Conservation (phyloP, 2,329 filamentous ascomycete genomes). For the Trichothecium sympodiale region DNA sequence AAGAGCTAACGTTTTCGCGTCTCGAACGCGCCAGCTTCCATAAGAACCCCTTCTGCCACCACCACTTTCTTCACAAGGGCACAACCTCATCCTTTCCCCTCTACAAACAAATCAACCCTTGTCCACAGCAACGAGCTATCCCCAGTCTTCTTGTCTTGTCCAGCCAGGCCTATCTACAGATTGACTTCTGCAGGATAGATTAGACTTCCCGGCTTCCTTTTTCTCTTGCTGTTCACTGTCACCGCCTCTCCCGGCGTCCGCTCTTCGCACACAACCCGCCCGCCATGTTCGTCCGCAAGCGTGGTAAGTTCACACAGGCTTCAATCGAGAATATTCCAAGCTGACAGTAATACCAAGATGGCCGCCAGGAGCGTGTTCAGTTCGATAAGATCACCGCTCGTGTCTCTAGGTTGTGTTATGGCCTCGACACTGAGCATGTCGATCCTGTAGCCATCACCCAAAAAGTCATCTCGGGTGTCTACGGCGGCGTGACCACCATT, state of each 20-base stretch:
- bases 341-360: conserved; percentile 55
- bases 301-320: conserved; percentile 31
- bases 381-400: conserved; percentile 99
- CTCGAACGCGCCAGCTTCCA: conserved; percentile 12
- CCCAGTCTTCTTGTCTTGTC: neutral
- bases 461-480: conserved; percentile 98
- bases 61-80: conserved; percentile 8
- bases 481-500: conserved; percentile 92
- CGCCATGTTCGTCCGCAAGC: conserved; percentile 53
- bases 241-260: conserved; percentile 10
- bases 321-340: neutral
- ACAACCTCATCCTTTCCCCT: conserved; percentile 2
- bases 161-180: neutral
- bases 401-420: conserved; percentile 95
- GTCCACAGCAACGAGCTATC: neutral
- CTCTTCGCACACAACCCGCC: conserved; percentile 8
- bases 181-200: neutral
- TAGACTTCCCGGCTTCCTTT: conserved; percentile 9
- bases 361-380: conserved; percentile 98
- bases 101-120: neutral
- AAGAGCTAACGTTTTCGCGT: conserved; percentile 9
- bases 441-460: conserved; percentile 97
- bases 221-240: conserved; percentile 10
- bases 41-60: conserved; percentile 22
- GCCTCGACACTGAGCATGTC: conserved; percentile 86